These are phyloP conservation scores for Cardiospermum halicacabum DNA, from an alignment of 345 rosid genomes.

Conservation along the genomic window DNA sequence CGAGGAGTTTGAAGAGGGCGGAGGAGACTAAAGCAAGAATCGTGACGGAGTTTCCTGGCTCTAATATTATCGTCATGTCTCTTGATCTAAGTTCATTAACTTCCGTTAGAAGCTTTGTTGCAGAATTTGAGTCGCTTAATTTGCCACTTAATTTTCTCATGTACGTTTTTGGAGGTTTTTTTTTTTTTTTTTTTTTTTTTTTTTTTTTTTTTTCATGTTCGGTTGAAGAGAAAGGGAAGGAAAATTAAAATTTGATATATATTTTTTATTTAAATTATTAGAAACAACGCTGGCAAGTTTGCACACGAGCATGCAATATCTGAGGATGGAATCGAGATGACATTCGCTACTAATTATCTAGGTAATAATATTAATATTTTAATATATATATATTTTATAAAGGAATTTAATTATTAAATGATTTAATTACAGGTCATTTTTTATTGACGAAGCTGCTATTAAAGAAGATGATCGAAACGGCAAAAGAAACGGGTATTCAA, in stretches of 20 bases:
- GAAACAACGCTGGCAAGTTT: conserved; percentile 94
- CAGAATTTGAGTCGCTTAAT: conserved; percentile 58
- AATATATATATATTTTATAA: too few species aligned
- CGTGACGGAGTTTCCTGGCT: conserved; percentile 57
- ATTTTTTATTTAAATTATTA: too few species aligned
- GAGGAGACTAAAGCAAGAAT: conserved; percentile 80
- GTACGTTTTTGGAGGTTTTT: conserved; percentile 25
- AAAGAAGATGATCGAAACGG: conserved; percentile 71
- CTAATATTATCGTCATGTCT: conserved; percentile 66
- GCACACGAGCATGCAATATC: conserved; percentile 85
- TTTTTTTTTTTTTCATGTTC: conserved; percentile 11
- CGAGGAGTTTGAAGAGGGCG: conserved; percentile 70
- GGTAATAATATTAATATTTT: too few species aligned
- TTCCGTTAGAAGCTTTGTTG: conserved; percentile 65
- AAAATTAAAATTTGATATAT: too few species aligned
- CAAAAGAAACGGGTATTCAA: conserved; percentile 51
- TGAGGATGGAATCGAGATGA: conserved; percentile 98
- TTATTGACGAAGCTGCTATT: conserved; percentile 66
- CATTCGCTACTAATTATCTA: conserved; percentile 90
- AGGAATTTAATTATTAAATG: too few species aligned
- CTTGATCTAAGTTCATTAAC: conserved; percentile 88
- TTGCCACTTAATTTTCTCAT: conserved; percentile 90
- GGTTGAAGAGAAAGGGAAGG: conserved; percentile 17
- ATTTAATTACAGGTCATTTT: conserved; percentile 70
- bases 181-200: background rate